Conservation (phyloP, 1,139 yeast genomes). For the Blastobotrys ciferrii region DNA sequence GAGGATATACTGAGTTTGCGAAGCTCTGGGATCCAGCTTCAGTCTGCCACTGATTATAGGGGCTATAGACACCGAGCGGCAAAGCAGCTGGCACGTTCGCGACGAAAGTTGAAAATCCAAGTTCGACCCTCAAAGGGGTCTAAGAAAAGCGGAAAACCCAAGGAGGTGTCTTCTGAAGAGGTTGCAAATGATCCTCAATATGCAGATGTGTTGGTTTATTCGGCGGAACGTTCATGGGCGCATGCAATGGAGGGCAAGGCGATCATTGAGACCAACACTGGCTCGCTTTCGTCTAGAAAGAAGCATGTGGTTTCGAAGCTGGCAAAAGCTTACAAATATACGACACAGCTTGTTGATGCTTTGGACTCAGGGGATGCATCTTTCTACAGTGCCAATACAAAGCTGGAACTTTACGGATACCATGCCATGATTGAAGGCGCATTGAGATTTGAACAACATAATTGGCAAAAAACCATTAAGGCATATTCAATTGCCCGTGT, state of each 20-base stretch:
- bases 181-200: constrained; percentile 47
- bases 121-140: constrained; percentile 50
- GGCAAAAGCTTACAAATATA: constrained; percentile 56
- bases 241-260: constrained; percentile 65
- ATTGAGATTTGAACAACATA: constrained; percentile 54
- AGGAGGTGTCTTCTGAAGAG: constrained; percentile 44
- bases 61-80: constrained; percentile 33
- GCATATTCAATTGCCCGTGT: constrained; percentile 62
- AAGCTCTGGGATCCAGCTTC: constrained; percentile 38
- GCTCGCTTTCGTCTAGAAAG: constrained; percentile 27
- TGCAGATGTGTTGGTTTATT: constrained; percentile 51
- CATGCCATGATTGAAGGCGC: constrained; percentile 61
- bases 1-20: constrained; percentile 33
- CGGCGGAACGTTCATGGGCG: constrained; percentile 68
- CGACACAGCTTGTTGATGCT: constrained; percentile 45
- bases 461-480: constrained; percentile 54
- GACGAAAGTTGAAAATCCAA: constrained; percentile 55
- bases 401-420: constrained; percentile 59
- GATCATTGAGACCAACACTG: constrained; percentile 52
- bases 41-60: constrained; percentile 40
- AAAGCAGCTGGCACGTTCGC: constrained; percentile 52
- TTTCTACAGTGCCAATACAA: constrained; percentile 22
- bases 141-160: constrained; percentile 35
- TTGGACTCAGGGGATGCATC: constrained; percentile 33
- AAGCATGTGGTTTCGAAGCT: constrained; percentile 62